Evolutionary conservation across 306 rosid species (phyloP).

Genomic region (Glycyrrhiza uralensis): DNA sequence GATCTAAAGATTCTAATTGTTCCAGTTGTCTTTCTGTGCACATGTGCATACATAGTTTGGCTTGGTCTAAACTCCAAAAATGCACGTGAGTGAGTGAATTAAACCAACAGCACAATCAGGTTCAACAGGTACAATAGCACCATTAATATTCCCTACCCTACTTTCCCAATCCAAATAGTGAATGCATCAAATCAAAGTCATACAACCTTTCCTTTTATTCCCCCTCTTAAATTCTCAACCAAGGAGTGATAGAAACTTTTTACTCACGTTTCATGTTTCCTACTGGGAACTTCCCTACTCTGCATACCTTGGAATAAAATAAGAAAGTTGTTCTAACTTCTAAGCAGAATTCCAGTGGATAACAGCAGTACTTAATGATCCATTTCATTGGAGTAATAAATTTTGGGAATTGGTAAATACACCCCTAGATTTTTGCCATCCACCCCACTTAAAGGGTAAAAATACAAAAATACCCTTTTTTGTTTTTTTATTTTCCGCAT

Average conservation of each 20-base stretch:
- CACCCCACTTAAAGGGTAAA: too few species aligned
- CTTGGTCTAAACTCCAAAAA: background rate
- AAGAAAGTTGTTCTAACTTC: background rate
- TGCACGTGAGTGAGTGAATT: conserved; percentile 5
- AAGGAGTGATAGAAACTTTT: background rate
- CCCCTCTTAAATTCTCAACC: background rate
- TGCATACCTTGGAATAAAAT: background rate
- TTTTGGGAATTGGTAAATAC: background rate
- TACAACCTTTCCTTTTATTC: background rate
- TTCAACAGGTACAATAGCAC: background rate
- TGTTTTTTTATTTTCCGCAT: too few species aligned
- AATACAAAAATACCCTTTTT: too few species aligned
- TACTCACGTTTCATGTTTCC: background rate
- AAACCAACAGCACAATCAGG: background rate
- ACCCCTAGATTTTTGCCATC: too few species aligned
- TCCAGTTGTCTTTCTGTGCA: conserved; percentile 2
- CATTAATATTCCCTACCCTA: background rate
- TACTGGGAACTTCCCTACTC: background rate
- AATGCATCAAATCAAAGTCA: conserved; percentile 4
- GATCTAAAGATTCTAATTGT: conserved; percentile 5
- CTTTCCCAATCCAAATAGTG: background rate
- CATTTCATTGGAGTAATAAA: background rate
- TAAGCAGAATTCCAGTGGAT: background rate
- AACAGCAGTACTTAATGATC: background rate
- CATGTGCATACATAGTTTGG: conserved; percentile 14